A percentile compares a stretch with the other conserved stretches of the same genome.
phyloP scores from a whole-genome alignment of 768 basidiomycete species.

The Kockovaella imperatae region DNA sequence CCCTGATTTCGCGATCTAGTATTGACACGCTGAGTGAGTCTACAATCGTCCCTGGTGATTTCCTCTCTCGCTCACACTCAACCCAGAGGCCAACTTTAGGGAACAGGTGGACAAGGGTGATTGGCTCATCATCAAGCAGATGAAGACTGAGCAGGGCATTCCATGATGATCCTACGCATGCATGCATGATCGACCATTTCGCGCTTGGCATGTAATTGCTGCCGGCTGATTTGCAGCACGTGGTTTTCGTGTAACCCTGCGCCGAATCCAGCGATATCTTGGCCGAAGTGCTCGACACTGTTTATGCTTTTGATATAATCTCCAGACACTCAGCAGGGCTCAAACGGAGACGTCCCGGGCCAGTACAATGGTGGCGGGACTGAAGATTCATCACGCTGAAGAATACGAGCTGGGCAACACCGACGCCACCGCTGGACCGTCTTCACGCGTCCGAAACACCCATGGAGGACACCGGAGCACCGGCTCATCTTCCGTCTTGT shows the following conservation, averaged over 20 bases:
- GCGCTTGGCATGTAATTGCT: no score
- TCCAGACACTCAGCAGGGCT: no score
- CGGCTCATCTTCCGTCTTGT: conserved; percentile 14
- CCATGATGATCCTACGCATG: conserved; percentile 4
- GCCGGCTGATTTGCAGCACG: no score
- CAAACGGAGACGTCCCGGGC: no score
- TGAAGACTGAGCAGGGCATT: conserved; percentile 39
- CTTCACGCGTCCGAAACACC: conserved; percentile 2
- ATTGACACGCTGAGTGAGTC: conserved; percentile 86
- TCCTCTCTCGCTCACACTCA: conserved; percentile 9
- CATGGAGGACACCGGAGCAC: no score
- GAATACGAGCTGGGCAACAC: conserved; percentile 21
- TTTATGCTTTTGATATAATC: no score
- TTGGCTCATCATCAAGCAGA: conserved; percentile 76
- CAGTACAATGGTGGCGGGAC: no score
- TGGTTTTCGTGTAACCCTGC: no score
- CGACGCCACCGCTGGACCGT: conserved; percentile 8
- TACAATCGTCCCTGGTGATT: neutral
- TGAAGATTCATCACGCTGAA: no score
- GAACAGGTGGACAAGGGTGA: conserved; percentile 82
- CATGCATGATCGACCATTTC: neutral
- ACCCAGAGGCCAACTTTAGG: conserved; percentile 67
- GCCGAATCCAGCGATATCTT: no score
- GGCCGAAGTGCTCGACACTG: no score
- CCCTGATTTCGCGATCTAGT: conserved; percentile 80